These are phyloP conservation scores for Beverwykella pulmonaria DNA, from an alignment of 495 filamentous ascomycete species.

Conservation along the genomic window DNA sequence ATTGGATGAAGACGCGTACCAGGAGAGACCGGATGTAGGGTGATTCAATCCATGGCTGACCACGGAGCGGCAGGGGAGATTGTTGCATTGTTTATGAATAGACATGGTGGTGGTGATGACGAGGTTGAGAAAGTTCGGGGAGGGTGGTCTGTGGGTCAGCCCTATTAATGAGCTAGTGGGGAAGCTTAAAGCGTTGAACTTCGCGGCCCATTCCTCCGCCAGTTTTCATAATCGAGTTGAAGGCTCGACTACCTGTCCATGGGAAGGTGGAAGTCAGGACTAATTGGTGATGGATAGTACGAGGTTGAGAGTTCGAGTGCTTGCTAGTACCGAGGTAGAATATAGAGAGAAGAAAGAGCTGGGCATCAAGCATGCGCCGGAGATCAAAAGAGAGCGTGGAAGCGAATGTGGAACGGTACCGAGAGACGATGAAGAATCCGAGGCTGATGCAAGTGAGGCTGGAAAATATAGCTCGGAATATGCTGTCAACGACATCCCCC, in stretches of 20 bases:
- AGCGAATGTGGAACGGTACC: too few species aligned
- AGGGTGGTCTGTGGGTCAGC: slow-evolving; percentile 21
- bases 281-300: not conserved
- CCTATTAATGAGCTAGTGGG: not conserved
- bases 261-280: not conserved
- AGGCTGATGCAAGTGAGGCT: too few species aligned
- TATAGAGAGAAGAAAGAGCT: not conserved
- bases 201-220: not conserved
- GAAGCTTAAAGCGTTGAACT: not conserved
- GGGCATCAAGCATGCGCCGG: too few species aligned
- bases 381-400: not conserved
- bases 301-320: not conserved
- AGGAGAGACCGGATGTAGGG: slow-evolving; percentile 53
- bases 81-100: not conserved
- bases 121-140: not conserved
- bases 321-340: not conserved
- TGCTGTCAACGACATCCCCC: too few species aligned
- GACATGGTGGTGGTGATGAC: not conserved
- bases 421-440: too few species aligned
- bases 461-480: too few species aligned
- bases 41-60: slow-evolving; percentile 44
- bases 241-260: too few species aligned
- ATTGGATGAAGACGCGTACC: slow-evolving; percentile 40
- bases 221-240: not conserved
- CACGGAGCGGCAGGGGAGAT: slow-evolving; percentile 4